phyloP scores from a whole-genome alignment of 2,329 filamentous ascomycete genomes.

The Nemania sp. region DNA sequence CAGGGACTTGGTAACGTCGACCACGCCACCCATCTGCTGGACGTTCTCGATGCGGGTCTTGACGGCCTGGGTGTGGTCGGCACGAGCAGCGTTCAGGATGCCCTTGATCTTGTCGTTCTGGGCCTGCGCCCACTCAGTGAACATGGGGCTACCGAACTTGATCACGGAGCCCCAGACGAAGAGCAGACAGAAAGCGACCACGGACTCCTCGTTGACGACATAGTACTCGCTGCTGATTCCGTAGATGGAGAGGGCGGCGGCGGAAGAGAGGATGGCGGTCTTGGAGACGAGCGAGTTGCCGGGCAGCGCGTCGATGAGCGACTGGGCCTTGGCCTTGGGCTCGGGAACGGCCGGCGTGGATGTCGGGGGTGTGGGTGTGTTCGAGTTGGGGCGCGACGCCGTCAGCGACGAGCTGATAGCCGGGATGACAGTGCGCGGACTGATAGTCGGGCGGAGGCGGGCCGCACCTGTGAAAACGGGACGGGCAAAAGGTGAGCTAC shows the following conservation, averaged over 20 bases:
- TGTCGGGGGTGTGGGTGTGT: slow-evolving; percentile 64
- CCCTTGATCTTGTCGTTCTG: slow-evolving; percentile 92
- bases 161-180: slow-evolving; percentile 90
- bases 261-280: slow-evolving; percentile 93
- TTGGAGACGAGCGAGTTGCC: slow-evolving; percentile 93
- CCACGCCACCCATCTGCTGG: slow-evolving; percentile 89
- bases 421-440: slow-evolving; percentile 52
- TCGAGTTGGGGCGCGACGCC: slow-evolving; percentile 70
- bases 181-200: slow-evolving; percentile 89
- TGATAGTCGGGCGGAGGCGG: slow-evolving; percentile 81
- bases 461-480: slow-evolving; percentile 68
- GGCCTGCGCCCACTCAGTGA: slow-evolving; percentile 86
- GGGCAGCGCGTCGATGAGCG: slow-evolving; percentile 88
- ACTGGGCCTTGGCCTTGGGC: slow-evolving; percentile 96
- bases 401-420: slow-evolving; percentile 58
- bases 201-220: slow-evolving; percentile 98
- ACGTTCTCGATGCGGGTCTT: slow-evolving; percentile 93
- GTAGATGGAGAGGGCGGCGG: slow-evolving; percentile 86
- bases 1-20: slow-evolving; percentile 94
- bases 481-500: neutral
- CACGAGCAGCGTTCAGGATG: slow-evolving; percentile 91
- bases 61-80: slow-evolving; percentile 94
- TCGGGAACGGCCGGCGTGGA: too few species aligned
- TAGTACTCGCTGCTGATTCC: slow-evolving; percentile 99
- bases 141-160: slow-evolving; percentile 91